A percentile compares a stretch with the other conserved stretches of the same genome.
Evolutionary conservation across 2,329 filamentous ascomycete genomes (phyloP).

Genomic region (Purpureocillium takamizusanense): DNA sequence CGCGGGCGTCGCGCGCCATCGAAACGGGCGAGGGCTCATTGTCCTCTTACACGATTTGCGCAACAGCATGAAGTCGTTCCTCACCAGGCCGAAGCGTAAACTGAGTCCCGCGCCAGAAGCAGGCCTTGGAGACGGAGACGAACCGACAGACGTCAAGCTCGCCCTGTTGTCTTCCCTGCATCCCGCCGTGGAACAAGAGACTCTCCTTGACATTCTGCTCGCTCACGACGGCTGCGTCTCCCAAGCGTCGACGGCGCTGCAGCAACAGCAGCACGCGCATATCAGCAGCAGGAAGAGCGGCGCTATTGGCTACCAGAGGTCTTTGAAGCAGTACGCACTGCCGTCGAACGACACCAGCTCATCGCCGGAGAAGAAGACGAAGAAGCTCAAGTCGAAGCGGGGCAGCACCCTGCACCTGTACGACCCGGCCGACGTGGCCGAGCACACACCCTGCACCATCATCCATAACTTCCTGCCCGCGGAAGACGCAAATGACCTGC

Average conservation of each 20-base stretch:
- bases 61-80: conserved; percentile 45
- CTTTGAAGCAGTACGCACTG: conserved; percentile 43
- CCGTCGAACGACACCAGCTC: conserved; percentile 4
- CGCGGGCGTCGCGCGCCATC: too few species aligned
- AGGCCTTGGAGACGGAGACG: conserved; percentile 40
- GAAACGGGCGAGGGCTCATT: too few species aligned
- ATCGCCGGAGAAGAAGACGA: conserved; percentile 34
- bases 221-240: conserved; percentile 70
- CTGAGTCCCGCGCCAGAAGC: conserved; percentile 16
- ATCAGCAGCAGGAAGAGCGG: conserved; percentile 23
- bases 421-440: conserved; percentile 69
- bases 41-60: too few species aligned
- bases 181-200: conserved; percentile 51
- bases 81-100: conserved; percentile 46
- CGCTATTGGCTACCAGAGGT: conserved; percentile 51
- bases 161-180: conserved; percentile 74
- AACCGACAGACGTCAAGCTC: conserved; percentile 84
- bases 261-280: conserved; percentile 10
- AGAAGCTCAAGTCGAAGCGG: conserved; percentile 56
- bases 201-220: conserved; percentile 70
- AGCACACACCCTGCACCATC: conserved; percentile 82
- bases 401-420: conserved; percentile 80
- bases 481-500: conserved; percentile 61
- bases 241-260: conserved; percentile 50
- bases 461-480: conserved; percentile 80